Evolutionary conservation across 2,329 filamentous ascomycete species (phyloP), one percentile per base, ranked within the genome.

Genomic region (Ilyonectria sp.): DNA sequence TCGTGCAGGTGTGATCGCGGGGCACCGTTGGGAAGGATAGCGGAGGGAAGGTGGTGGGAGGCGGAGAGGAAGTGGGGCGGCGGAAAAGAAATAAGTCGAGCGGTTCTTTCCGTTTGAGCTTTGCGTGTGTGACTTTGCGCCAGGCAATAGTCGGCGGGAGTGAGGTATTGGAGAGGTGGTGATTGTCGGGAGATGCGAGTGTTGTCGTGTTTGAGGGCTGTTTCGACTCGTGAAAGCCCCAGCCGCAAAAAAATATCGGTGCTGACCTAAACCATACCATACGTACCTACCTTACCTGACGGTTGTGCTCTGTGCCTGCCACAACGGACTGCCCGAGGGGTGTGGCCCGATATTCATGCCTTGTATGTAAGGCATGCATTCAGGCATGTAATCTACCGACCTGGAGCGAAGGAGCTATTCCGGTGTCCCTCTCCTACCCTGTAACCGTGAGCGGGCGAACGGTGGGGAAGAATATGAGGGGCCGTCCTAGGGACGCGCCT

Each of bases 81-180:
- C 68, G 49, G 40, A 60, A 63, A 68, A 69, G 63, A 69, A 71
- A 63, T 72, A 72, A 69, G 66, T 77, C 68, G 69, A 77, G 70
- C 76, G 72, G 63, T 77, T 76, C 75, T 72, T 78, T 73, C 66
- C 60, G 53, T 64, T 69, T 59, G 49, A 59, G 13, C 47, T 60
- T 61, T 68, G 33, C 53, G 58, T n/a, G 53, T 68, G 63, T 70
- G 74, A 79, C 75, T 78, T 80, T 82, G 81, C 81, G 70, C 81
- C 81, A 81, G 81, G 81, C 80, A 82, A 81, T 75, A 74, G 61
- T 73, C 56, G 64, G 67, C 64, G 26, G 43, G 50, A 58, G 52
- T 52, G 67, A 67, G 54, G 40, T 52, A 49, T 55, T 65, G 52
- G 61, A 60, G 60, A 67, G 67, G 65, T 63, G 66, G 61, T 57